phyloP scores from a whole-genome alignment of 148 eudicot genomes.

The Silene conica region DNA sequence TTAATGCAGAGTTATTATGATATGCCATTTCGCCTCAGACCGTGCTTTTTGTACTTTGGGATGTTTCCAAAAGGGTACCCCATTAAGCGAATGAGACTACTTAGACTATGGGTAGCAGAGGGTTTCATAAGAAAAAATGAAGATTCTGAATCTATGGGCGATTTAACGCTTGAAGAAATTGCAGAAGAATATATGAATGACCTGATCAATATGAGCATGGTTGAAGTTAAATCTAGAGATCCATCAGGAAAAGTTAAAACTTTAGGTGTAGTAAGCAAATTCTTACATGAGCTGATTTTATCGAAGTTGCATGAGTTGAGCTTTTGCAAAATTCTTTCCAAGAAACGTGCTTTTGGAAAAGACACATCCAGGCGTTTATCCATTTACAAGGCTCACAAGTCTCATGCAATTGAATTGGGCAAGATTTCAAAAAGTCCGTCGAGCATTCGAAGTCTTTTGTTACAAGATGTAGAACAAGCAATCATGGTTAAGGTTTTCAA shows the following conservation, averaged over 20 bases:
- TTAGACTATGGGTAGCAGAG: conserved; percentile 24
- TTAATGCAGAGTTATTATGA: conserved; percentile 11
- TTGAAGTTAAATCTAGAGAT: conserved; percentile 8
- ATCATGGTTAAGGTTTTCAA: background rate
- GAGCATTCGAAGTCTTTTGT: conserved; percentile 1
- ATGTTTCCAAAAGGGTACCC: conserved; percentile 12
- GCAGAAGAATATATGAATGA: conserved; percentile 15
- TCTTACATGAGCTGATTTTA: conserved; percentile 11
- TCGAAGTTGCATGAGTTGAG: conserved; percentile 8
- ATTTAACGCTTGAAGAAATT: conserved; percentile 12
- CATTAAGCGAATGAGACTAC: conserved; percentile 7
- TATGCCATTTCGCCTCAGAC: conserved; percentile 17
- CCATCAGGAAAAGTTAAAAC: background rate
- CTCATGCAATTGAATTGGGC: background rate
- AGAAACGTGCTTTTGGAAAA: background rate
- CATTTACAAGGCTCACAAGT: background rate
- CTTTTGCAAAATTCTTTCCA: conserved; percentile 11
- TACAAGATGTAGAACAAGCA: background rate
- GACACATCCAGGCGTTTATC: conserved; percentile 14
- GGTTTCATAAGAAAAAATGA: conserved; percentile 13
- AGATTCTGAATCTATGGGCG: background rate
- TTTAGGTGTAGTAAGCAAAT: conserved; percentile 7
- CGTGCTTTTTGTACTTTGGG: conserved; percentile 26
- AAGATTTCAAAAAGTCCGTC: background rate
- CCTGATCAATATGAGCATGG: conserved; percentile 6